phyloP scores from a whole-genome alignment of 2,329 filamentous ascomycete species.

The Verticillium nonalfalfae region DNA sequence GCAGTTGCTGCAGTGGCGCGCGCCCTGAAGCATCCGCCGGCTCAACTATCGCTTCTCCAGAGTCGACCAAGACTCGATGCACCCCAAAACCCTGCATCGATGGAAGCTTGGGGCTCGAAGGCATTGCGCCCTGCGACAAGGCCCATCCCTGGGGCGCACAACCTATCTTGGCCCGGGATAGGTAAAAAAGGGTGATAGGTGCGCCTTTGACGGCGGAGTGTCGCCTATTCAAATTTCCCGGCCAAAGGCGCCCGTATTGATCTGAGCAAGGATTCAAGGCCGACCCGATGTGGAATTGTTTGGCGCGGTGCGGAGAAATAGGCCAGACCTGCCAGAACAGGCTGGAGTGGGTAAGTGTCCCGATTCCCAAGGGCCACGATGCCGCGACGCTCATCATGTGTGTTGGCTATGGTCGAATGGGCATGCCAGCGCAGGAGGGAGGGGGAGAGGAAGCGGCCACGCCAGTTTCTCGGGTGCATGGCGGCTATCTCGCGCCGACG shows the following conservation, averaged over 20 bases:
- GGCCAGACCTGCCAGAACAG: not conserved
- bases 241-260: not conserved
- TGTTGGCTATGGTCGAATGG: not conserved
- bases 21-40: not conserved
- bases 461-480: not conserved
- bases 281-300: not conserved
- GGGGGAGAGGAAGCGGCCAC: not conserved
- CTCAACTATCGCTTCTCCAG: not conserved
- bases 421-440: not conserved
- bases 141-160: not conserved
- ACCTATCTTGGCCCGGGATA: not conserved
- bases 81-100: not conserved
- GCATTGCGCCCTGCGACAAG: not conserved
- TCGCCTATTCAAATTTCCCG: not conserved
- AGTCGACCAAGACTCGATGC: not conserved
- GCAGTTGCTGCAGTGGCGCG: too few species aligned
- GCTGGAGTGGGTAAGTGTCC: not conserved
- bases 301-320: slow-evolving; percentile 1
- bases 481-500: slow-evolving; percentile 1
- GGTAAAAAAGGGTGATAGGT: not conserved
- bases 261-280: slow-evolving; percentile 1
- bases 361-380: not conserved
- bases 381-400: not conserved
- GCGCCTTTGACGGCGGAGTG: not conserved
- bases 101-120: not conserved